Base-by-base conservation (phyloP, 1,139 yeast genomes). In the Casaregolazyma lundiana region DNA sequence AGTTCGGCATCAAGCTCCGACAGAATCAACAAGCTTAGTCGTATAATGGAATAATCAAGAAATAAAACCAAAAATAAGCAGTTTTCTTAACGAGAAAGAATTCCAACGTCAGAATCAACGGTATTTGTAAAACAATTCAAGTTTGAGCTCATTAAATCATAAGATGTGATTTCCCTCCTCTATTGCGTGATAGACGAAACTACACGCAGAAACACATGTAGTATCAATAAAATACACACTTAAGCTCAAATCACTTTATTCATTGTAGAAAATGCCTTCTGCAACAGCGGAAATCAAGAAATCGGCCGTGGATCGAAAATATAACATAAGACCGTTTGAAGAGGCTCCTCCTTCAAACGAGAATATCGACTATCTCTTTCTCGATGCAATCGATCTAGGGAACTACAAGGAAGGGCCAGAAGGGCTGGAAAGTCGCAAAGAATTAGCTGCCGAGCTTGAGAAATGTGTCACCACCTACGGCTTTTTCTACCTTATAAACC, bases 391-490 rank as follows among this genome's bases (percentile, higher is more conserved):
- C 7, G 43, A 40, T 32, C 37, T 40, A 7, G 35, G 37, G n/a
- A n/a, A 19, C 13, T 40, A 40, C 16, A 17, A 40, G 29, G 43
- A 40, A 20, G 43, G 43, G 2, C 43, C 43, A 4, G 52, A 50
- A 17, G 30, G 41, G 18, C 47, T 48, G 16, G 49, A 35, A 6
- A 50, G 52, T n/a, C 43, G 47, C 17, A 38, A 43, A 38, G 15
- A 36, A 22, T 39, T 50, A n/a, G 53, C 47, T 6, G 21, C 46
- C 9, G 44, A 49, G 36, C 45, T 50, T 18, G 44, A 45, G 24
- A 30, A 26, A n/a, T 52, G 51, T 32, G 46, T 50, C 17, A 43
- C 48, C 18, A 47, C 40, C 9, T 48, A 50, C 30, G 53, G 53
- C 4, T 50, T 50, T 34, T 50, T 48, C 43, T 50, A 50, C 13